Evolutionary conservation across 2,329 filamentous ascomycete genomes (phyloP).

Genomic region (Stemphylium beticola): DNA sequence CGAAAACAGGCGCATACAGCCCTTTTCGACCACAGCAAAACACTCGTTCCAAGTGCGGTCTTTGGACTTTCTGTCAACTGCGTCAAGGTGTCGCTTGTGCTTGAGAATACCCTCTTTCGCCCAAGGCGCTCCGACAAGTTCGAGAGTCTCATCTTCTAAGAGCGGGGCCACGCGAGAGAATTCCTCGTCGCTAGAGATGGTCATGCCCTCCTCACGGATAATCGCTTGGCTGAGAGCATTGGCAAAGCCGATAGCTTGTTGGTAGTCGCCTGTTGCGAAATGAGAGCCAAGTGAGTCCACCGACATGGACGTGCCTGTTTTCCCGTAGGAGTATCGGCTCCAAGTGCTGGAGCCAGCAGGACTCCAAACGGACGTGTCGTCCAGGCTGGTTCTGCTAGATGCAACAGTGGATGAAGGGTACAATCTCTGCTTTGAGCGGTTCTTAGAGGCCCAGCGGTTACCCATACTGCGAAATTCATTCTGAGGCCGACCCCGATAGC

Average conservation of each 20-base stretch:
- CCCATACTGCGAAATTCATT: conserved; percentile 68
- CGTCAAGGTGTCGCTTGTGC: conserved; percentile 95
- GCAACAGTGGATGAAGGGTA: conserved; percentile 81
- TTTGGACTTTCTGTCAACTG: conserved; percentile 88
- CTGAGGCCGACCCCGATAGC: conserved; percentile 72
- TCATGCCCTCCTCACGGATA: conserved; percentile 80
- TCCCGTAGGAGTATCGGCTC: conserved; percentile 91
- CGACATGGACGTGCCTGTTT: conserved; percentile 89
- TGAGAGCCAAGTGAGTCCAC: conserved; percentile 86
- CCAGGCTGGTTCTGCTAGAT: conserved; percentile 91
- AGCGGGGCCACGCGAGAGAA: conserved; percentile 67
- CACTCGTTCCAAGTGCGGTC: conserved; percentile 94
- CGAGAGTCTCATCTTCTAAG: conserved; percentile 90
- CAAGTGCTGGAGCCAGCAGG: conserved; percentile 90
- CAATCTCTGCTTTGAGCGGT: conserved; percentile 77
- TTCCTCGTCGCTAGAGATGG: conserved; percentile 62
- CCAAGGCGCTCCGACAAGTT: conserved; percentile 94
- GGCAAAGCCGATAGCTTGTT: conserved; percentile 96
- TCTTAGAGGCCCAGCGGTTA: conserved; percentile 83
- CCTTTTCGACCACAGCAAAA: conserved; percentile 95
- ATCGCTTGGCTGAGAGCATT: conserved; percentile 97
- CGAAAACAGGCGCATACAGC: conserved; percentile 91
- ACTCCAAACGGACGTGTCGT: conserved; percentile 91
- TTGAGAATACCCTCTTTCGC: conserved; percentile 95
- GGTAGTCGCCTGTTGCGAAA: conserved; percentile 79